A percentile compares a stretch with the other conserved stretches of the same genome.
Evolutionary conservation across 2,329 filamentous ascomycete species (phyloP).

Genomic region (Colletotrichum sp.): DNA sequence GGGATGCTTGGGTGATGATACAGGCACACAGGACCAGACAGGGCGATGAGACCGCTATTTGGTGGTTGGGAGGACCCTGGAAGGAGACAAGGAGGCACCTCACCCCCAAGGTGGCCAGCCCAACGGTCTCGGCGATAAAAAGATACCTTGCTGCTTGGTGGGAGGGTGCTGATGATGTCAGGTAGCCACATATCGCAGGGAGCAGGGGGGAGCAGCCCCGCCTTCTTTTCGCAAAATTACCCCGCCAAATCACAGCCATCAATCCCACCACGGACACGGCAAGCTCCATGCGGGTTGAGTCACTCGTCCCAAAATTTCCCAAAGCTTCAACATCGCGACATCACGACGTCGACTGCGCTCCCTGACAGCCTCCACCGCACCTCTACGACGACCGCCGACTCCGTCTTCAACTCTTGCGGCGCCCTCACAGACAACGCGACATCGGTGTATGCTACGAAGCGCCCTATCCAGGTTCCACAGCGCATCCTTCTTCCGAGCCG

Average conservation of each 20-base stretch:
- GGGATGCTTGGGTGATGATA: constrained; percentile 1
- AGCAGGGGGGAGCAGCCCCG: background rate
- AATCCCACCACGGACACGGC: background rate
- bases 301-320: constrained; percentile 17
- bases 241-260: constrained; percentile 19
- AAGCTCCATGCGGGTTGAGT: constrained; percentile 19
- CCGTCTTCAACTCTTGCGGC: background rate
- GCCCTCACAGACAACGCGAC: background rate
- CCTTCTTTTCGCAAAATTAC: background rate
- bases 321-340: constrained; percentile 4
- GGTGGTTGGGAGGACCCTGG: constrained; percentile 7
- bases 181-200: constrained; percentile 1
- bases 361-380: background rate
- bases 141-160: background rate
- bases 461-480: background rate
- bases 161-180: background rate
- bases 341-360: background rate
- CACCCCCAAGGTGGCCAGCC: background rate
- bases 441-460: background rate
- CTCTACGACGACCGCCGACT: background rate
- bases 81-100: background rate
- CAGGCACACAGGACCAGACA: constrained; percentile 7
- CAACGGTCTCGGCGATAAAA: background rate
- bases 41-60: constrained; percentile 7
- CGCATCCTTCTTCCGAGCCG: background rate